These are phyloP conservation scores for Neonectria punicea DNA, from an alignment of 2,329 filamentous ascomycete species.

Conservation along the genomic window DNA sequence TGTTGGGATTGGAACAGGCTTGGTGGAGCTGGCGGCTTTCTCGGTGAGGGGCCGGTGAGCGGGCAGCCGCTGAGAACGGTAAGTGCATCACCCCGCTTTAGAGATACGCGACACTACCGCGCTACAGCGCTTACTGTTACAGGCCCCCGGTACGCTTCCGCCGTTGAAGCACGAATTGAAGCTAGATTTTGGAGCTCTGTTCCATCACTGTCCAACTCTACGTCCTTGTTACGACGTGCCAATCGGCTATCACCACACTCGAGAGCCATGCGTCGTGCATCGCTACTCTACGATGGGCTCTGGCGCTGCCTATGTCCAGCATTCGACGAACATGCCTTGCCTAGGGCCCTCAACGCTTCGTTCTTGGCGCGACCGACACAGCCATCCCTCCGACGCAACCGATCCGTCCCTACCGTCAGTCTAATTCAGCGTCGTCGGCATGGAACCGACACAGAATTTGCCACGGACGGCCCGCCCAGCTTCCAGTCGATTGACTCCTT, in stretches of 20 bases:
- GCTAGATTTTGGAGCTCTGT: conserved; percentile 13
- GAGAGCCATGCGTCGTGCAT: conserved; percentile 43
- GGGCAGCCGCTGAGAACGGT: conserved; percentile 9
- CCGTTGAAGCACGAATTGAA: conserved; percentile 7
- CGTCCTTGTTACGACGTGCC: background rate
- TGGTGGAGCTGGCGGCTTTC: conserved; percentile 40
- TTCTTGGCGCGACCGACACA: conserved; percentile 13
- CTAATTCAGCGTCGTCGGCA: conserved; percentile 32
- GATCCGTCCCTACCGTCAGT: conserved; percentile 10
- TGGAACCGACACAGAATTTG: conserved; percentile 21
- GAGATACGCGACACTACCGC: conserved; percentile 5
- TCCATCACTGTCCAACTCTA: background rate
- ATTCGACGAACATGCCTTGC: conserved; percentile 54
- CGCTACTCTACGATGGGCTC: conserved; percentile 64
- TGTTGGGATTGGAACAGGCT: conserved; percentile 40
- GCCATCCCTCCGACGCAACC: conserved; percentile 17
- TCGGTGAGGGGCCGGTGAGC: conserved; percentile 41
- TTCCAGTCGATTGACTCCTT: conserved; percentile 9
- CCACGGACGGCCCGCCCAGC: background rate
- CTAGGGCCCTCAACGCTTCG: conserved; percentile 44
- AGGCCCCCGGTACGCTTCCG: conserved; percentile 29
- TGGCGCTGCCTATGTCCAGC: conserved; percentile 73
- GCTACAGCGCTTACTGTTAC: background rate
- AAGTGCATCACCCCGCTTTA: conserved; percentile 43
- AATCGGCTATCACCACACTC: background rate